phyloP scores from a whole-genome alignment of 2,329 filamentous ascomycete genomes.

The Chrysoporthe austroafricana region DNA sequence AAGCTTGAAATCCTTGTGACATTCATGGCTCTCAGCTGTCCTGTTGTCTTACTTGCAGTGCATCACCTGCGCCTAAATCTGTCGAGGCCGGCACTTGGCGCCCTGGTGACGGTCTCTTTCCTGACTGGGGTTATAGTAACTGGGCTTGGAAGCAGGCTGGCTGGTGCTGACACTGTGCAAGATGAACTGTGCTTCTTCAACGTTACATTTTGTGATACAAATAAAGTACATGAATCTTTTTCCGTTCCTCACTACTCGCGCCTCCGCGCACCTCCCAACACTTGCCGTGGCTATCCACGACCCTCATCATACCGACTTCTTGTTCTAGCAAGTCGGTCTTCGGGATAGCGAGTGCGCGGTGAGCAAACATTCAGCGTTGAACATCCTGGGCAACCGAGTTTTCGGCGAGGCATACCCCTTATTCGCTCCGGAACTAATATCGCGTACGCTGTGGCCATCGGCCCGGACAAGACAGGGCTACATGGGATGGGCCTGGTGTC shows the following conservation, averaged over 20 bases:
- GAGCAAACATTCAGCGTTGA: background rate
- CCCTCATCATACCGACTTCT: background rate
- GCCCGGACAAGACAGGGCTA: background rate
- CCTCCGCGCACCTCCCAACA: background rate
- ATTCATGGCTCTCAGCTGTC: background rate
- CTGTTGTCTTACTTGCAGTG: background rate
- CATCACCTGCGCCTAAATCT: background rate
- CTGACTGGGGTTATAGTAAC: background rate
- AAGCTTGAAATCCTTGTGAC: background rate
- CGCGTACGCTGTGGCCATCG: background rate
- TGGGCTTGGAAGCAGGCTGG: background rate
- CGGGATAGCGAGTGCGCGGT: background rate
- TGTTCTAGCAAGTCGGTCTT: background rate
- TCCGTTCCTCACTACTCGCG: background rate
- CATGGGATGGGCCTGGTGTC: background rate
- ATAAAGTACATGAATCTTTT: background rate
- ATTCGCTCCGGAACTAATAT: background rate
- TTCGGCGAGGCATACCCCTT: background rate
- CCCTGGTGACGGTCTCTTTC: background rate
- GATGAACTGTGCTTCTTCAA: background rate
- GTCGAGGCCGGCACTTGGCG: background rate
- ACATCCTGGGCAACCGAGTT: background rate
- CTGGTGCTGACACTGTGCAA: background rate
- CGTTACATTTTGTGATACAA: background rate
- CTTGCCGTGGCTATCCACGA: background rate